A percentile compares a stretch with the other conserved stretches of the same genome.
Conservation (phyloP, 1,284 basidiomycete species). For the Cryptococcus depauperatus region DNA sequence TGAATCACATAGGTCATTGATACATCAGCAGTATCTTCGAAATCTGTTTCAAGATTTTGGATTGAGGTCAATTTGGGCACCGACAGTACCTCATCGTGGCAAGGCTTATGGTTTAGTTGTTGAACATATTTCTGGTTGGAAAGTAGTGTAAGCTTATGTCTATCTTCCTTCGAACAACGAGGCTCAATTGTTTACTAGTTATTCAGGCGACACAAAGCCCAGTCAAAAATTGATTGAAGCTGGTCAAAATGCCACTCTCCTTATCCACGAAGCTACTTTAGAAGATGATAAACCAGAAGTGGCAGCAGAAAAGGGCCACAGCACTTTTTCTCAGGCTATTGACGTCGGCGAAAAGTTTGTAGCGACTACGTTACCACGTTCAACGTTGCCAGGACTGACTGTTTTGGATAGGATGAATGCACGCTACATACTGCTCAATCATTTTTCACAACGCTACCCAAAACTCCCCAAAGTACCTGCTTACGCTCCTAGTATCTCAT, state of each 20-base stretch:
- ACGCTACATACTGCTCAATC: constrained; percentile 73
- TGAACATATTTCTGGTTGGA: constrained; percentile 66
- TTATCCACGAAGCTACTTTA: constrained; percentile 93
- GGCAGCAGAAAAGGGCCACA: constrained; percentile 73
- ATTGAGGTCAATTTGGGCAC: no score
- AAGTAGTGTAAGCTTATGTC: constrained; percentile 65
- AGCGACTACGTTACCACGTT: not conserved
- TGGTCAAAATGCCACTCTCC: constrained; percentile 62
- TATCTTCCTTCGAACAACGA: not conserved
- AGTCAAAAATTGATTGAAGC: constrained; percentile 59
- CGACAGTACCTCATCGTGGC: constrained; percentile 66
- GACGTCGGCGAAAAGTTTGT: constrained; percentile 60
- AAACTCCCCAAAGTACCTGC: constrained; percentile 57
- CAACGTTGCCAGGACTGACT: not conserved
- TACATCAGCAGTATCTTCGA: no score
- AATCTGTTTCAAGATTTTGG: no score
- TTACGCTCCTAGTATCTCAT: not conserved
- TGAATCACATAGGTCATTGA: no score
- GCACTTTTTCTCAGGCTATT: constrained; percentile 81
- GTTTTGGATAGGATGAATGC: constrained; percentile 70
- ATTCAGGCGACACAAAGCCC: constrained; percentile 83
- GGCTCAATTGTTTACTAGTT: no score
- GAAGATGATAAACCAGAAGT: constrained; percentile 64
- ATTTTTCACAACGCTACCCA: constrained; percentile 91
- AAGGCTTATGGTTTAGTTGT: constrained; percentile 63